Base-by-base conservation (phyloP, 2,329 filamentous ascomycete species). In the Paecilomyces variotii region DNA sequence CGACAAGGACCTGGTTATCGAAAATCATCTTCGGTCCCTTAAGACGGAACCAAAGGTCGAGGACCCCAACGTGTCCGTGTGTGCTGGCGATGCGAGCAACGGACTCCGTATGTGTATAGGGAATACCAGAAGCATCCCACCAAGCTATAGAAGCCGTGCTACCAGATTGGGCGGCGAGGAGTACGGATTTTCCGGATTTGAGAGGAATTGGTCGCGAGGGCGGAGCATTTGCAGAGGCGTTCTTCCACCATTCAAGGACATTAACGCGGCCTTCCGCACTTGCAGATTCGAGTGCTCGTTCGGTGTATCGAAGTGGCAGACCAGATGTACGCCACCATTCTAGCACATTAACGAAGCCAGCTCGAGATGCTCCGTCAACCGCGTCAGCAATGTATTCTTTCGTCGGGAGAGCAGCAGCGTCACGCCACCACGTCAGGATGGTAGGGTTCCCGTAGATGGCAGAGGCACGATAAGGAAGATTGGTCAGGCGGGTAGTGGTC, bases 241-340 rank as follows among this genome's bases (percentile, higher is more conserved):
- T 83, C 65, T 90, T 89, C 93, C 93, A 97, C 93, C 93, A 97
- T 66, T 95, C 88, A 1, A 97, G 82, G 0, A 97, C 91, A 5
- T 85, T 78, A n/a, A 96, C 80, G 63, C 94, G 89, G 6, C 92
- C 91, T 67, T 90, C 88, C 2, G 87, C 87, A 59, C 88, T 93
- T 30, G 93, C 92, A 67, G 92, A 88, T 73, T 97, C 93, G 19
- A 97, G 82, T 0, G 93, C 90, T 4, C 86, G 82, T 71, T 96
- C 91, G 10, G 89, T 96, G 73, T 94, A 96, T 64, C 90, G 87
- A 24, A 97, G 80, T 1, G 87, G 85, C 1, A 97, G 80, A 0
- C 88, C 89, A 0, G 88, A 90, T 25, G 87, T 82, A 70, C 89
- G 88, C 93, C 93, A 97, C 89, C 91, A 96, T 67, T 96, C 89